Conservation (phyloP, 306 rosid genomes). For the Luffa acutangula region DNA sequence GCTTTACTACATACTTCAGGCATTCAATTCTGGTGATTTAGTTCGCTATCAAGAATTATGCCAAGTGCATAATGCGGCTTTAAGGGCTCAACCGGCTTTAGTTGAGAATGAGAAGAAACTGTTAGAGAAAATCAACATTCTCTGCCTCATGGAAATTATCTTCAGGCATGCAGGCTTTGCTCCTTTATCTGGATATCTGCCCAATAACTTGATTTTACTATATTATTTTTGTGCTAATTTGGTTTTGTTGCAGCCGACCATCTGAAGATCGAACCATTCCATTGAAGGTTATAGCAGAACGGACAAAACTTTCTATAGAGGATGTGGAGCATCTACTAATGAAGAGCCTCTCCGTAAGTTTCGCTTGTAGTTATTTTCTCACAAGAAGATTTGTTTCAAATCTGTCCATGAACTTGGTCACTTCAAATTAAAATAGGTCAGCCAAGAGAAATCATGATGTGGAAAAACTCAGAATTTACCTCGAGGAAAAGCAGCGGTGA, state of each 20-base stretch:
- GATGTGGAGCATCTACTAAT: constrained; percentile 95
- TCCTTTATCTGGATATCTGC: constrained; percentile 2
- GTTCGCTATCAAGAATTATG: constrained; percentile 88
- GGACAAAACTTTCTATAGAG: constrained; percentile 90
- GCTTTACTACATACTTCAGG: constrained; percentile 96
- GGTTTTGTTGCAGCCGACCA: constrained; percentile 68
- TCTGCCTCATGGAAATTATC: constrained; percentile 98
- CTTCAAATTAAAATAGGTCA: background rate
- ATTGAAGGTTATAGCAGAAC: constrained; percentile 77
- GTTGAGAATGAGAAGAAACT: constrained; percentile 85
- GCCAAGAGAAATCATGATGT: background rate
- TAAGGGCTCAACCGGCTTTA: constrained; percentile 88
- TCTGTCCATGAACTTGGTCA: background rate
- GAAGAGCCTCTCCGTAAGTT: constrained; percentile 96
- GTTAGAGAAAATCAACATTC: constrained; percentile 90
- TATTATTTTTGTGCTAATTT: background rate
- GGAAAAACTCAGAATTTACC: background rate
- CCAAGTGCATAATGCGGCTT: constrained; percentile 75
- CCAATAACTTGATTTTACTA: background rate
- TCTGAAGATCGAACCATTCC: constrained; percentile 96
- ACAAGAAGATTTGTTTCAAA: background rate
- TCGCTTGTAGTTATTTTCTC: background rate
- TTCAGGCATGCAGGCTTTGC: constrained; percentile 50
- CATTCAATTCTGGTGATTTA: constrained; percentile 90
- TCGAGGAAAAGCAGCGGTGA: background rate